Evolutionary conservation across 306 rosid species (phyloP).

Genomic region (Alnus glutinosa): DNA sequence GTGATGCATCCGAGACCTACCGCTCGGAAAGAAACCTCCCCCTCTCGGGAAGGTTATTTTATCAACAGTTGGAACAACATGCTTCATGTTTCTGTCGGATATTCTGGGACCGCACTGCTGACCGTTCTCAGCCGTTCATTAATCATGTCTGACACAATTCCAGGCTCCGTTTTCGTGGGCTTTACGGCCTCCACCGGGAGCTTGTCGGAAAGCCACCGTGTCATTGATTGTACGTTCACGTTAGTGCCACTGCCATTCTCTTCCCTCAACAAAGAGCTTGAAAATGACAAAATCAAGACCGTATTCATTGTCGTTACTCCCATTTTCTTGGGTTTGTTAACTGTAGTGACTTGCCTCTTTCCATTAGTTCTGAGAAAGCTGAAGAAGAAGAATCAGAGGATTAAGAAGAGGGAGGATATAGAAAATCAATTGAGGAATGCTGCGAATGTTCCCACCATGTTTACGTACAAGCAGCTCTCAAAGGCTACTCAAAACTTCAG

Average conservation of each 20-base stretch:
- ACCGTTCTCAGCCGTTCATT: slow-evolving; percentile 43
- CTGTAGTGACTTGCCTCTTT: slow-evolving; percentile 10
- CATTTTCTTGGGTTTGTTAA: slow-evolving; percentile 15
- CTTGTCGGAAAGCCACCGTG: slow-evolving; percentile 41
- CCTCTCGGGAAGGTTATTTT: too few relatives aligned
- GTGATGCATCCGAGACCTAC: too few relatives aligned
- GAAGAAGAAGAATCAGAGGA: slow-evolving; percentile 29
- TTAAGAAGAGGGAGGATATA: slow-evolving; percentile 26
- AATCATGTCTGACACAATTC: slow-evolving; percentile 31
- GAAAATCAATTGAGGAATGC: slow-evolving; percentile 42
- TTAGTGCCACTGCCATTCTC: slow-evolving; percentile 41
- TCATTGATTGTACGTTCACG: slow-evolving; percentile 56
- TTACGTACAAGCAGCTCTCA: slow-evolving; percentile 44
- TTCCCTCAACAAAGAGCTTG: slow-evolving; percentile 6
- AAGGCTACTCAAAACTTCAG: slow-evolving; percentile 49
- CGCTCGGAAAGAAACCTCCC: too few relatives aligned
- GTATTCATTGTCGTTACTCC: slow-evolving; percentile 30
- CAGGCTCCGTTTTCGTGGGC: slow-evolving; percentile 53
- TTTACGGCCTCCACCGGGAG: slow-evolving; percentile 53
- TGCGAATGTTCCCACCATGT: slow-evolving; percentile 42
- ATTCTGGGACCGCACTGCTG: slow-evolving; percentile 31
- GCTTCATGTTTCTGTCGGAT: slow-evolving; percentile 40
- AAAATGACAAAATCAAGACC: slow-evolving; percentile 24
- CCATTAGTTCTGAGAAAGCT: slow-evolving; percentile 30
- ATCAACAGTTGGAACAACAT: slow-evolving; percentile 30